phyloP scores from a whole-genome alignment of 768 basidiomycete species.

The Mycena floridula region DNA sequence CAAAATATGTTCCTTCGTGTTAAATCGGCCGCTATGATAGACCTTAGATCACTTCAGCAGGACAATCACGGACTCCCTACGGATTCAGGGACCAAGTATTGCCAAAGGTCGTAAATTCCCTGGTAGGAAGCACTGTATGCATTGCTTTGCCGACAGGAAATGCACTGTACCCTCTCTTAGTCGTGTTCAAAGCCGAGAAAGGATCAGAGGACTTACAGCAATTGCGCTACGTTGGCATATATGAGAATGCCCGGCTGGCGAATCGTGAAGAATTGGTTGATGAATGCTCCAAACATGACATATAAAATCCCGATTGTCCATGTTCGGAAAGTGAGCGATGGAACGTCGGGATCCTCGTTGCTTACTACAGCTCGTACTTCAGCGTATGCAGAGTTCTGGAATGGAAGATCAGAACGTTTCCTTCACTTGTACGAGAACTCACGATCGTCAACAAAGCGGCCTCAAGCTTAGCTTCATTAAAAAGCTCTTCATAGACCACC shows the following conservation, averaged over 20 bases:
- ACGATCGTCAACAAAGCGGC: slow-evolving; percentile 20
- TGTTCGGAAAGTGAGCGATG: slow-evolving; percentile 46
- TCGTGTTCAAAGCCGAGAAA: too few species aligned
- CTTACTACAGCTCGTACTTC: slow-evolving; percentile 59
- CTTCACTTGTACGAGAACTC: not conserved
- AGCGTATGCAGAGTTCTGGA: slow-evolving; percentile 46
- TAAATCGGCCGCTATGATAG: slow-evolving; percentile 59
- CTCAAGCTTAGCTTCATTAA: slow-evolving; percentile 21
- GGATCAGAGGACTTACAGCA: too few species aligned
- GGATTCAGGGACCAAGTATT: slow-evolving; percentile 44
- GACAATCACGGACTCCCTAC: too few species aligned
- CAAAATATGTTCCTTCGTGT: slow-evolving; percentile 58
- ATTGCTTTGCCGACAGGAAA: slow-evolving; percentile 38
- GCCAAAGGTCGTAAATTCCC: slow-evolving; percentile 34
- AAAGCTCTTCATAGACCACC: slow-evolving; percentile 14
- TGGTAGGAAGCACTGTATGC: slow-evolving; percentile 19
- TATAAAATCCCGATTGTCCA: slow-evolving; percentile 25
- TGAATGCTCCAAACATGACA: slow-evolving; percentile 16
- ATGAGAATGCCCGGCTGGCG: slow-evolving; percentile 18
- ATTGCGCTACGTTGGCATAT: slow-evolving; percentile 33
- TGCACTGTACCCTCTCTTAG: too few species aligned
- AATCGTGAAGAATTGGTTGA: slow-evolving; percentile 25
- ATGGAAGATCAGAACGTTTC: not conserved
- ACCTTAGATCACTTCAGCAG: too few species aligned
- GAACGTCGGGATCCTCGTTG: slow-evolving; percentile 48